Evolutionary conservation across 176 grass and related monocot genomes (phyloP), one percentile per base, ranked within the genome.

Genomic region (Triticum urartu): DNA sequence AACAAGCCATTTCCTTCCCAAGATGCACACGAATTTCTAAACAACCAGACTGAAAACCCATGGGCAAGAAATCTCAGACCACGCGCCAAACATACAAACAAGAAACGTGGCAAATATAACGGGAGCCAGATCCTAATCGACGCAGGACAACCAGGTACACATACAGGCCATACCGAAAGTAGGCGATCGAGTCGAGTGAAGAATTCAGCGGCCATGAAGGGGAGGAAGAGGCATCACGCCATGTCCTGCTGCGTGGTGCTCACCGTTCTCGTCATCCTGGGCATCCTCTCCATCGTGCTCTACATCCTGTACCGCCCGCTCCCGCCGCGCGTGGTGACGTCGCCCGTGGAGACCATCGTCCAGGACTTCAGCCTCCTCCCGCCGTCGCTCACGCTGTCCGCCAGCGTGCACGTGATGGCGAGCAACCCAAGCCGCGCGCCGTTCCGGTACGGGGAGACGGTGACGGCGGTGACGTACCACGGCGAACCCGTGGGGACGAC

Each of bases 371-470:
- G 54, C 50, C 83, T 89, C 1, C 56, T 87, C 0, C 89, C 87
- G 25, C 72, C 86, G 60, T 6, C 21, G 18, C 83, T 98, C 0
- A 83, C 58, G 42, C 1, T 89, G 7, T 77, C 80, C 2, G 87
- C 92, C 18, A 83, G 81, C 1, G 84, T 90, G 22, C 84, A 90
- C 32, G 90, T 95, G 63, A 43, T 76, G 67, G 72, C 95, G 26
- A 74, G 20, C 73, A 98, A 98, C 86, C 95, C 90, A 12, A 93
- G 94, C 90, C 62, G 80, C 71, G 77, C 87, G 8, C 83, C 85
- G 33, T 98, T n/a, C 89, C 79, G 87, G 63, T 93, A 93, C 80
- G 83, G 87, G n/a, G 7, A 28, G 9, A 32, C 72, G 66, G 72
- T 87, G 45, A 68, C 91, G 4, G 6, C 82, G 1, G 66, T 98